Base-by-base conservation (phyloP, 208 protist species). In the Trypanosoma caninum region DNA sequence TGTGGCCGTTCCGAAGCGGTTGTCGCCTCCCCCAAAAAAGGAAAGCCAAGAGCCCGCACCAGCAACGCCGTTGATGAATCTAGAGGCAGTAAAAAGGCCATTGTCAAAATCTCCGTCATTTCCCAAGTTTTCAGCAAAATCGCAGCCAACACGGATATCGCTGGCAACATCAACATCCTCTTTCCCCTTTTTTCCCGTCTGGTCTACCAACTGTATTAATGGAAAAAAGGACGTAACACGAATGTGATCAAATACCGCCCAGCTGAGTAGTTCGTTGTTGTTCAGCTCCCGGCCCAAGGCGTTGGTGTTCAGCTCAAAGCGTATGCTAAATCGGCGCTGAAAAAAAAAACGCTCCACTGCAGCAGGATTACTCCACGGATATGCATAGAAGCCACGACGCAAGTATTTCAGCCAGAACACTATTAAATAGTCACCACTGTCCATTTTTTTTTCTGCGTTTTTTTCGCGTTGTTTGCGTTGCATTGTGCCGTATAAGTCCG, bases 261-360 rank as follows among this genome's bases (percentile, higher is more conserved):
- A 37, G 28, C 46, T 62, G 27, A 59, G 46, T 46, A 76, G 72
- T 22, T 67, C 23, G 20, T 55, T 69, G 16, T 33, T 37, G 13
- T 61, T 65, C 53, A 71, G 33, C 22, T 23, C 18, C 3, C 28
- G 50, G 20, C 31, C 35, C 27, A 48, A 9, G 27, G 6, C n/a
- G 3, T 13, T n/a, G n/a, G n/a, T 7, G 18, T 65, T 35, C n/a
- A 76, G 2, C 3, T 40, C n/a, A 65, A 76, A 71, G 25, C 50
- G 2, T 42, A 76, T 3, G 20, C 22, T 35, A 44, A 76, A 34
- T n/a, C 60, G 58, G 27, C 70, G 70, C 20, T 48, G 44, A 53
- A 68, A 56, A 48, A 76, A 76, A 25, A 76, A 59, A 0, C 70
- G 62, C 31, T 70, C 55, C 14, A 71, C 11, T 11, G 64, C 54